Base-by-base conservation (phyloP, 441 rosid genomes). In the Erodium chrysanthum region DNA sequence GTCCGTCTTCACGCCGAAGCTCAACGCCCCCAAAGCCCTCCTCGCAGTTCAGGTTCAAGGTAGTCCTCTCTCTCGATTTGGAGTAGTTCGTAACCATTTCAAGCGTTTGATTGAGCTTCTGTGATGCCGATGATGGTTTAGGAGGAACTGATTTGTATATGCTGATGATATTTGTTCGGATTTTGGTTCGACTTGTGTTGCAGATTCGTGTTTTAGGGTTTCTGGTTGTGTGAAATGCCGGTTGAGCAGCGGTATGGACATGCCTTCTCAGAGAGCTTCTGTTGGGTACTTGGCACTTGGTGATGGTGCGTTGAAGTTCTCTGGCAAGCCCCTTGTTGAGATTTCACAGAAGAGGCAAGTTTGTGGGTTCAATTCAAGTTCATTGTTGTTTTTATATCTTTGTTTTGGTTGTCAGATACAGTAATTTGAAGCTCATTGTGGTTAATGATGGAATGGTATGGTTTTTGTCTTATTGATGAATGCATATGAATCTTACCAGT, bases 261-360 rank as follows among this genome's bases (percentile, higher is more conserved):
- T 50, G 48, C 64, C 62, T 62, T 71, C 83, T 0, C 68, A 76
- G 77, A 76, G 83, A 71, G 71, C 84, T 1, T 67, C 78, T 14
- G 77, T 77, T 9, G 74, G 35, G 70, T 81, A 75, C 66, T 79
- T 64, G 3, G 74, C 76, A 42, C 68, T 81, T 21, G 70, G 73
- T 37, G 68, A 40, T 40, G 48, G 48, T 40, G 48, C 42, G 67
- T 42, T 48, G 37, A 74, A 52, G 37, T 25, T 78, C 66, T 78
- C 76, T 15, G 48, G 73, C 71, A 73, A 73, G 68, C 78, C 74
- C 12, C 70, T 79, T 48, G 71, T 37, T 58, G 79, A 71, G 20
- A 66, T 76, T 69, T 59, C 63, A 65, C 88, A 42, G 18, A 83
- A 78, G 82, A 88, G 89, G 94, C 75, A 70, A 60, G 89, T 68